Evolutionary conservation across 371 early-diverging fungal genomes (phyloP), one percentile per base, ranked within the genome.

Genomic region (Paraphysoderma sedebokerense): DNA sequence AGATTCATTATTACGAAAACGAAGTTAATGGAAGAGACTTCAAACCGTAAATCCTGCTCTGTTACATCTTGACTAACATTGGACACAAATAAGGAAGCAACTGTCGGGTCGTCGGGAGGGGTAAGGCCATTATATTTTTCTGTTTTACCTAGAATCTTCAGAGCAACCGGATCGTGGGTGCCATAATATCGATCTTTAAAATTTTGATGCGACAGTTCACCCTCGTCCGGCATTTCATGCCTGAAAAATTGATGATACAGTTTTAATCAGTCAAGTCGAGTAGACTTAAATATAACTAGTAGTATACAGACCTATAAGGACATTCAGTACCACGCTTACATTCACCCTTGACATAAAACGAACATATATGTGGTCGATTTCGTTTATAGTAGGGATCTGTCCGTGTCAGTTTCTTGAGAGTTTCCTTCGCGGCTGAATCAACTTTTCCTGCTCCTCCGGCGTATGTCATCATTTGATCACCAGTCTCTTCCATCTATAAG

Each of bases 321-420:
- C 96, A 95, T 47, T 78, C 79, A 30, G 76, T 79, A 37, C 95
- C 93, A 38, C 95, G 82, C 11, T 68, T 91, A 60, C 96, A 95
- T 47, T 79, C 75, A 32, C 92, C 96, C 51, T 86, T 87, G 28
- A 85, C 81, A 67, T 75, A 96, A 62, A 96, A 95, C 5, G 93
- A 85, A 58, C 98, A 97, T 24, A 93, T 75, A 50, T 88, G 91
- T 12, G 88, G 73, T 35, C 82, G 60, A 56, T 91, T 92, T 41
- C 93, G 76, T 59, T 86, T 82, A 55, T 89, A 87, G 60, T 87
- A 90, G 5, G 98, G 96, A 34, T 85, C 89, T 20, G 65, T 76
- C 51, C 87, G 70, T 20, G 91, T 81, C 56, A 96, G 65, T 51
- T 75, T 75, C 56, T 68, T 71, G 34, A 97, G 63, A 44, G 79